Evolutionary conservation across 129 eudicot species (phyloP), one percentile per base, ranked within the genome.

Genomic region (Flaveria robusta): DNA sequence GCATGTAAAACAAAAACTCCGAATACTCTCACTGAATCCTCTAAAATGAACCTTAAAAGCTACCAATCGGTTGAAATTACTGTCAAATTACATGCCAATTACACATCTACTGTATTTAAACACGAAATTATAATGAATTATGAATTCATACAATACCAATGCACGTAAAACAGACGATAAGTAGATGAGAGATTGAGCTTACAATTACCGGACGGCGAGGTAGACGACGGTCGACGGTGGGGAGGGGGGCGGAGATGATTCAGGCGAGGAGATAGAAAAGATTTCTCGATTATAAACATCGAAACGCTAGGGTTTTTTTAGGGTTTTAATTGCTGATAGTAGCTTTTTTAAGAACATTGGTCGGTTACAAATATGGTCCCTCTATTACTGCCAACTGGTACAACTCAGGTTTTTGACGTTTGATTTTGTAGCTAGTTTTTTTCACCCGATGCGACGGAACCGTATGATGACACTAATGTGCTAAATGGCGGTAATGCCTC

Each of bases 251-350:
- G 81, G 76, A 68, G 67, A 52, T 68, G 59, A 55, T 55, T 24
- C 23, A 77, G 60, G 68, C 75, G 75, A 70, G 77, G 78, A 65
- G 68, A 79, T 62, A 79, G 73, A 41, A 72, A 65, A 15, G 74
- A 74, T 72, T 79, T 72, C 43, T 79, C 78, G 63, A 79, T 64
- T 79, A 79, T 37, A 72, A 50, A 64, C 83, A 79, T 77, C 18
- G 71, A 20, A 49, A 47, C 43, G 71, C 37, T 62, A 72, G 37
- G 37, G 37, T 31, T 31, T 31, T 31, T 31, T 55, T 79, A 63
- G 78, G 83, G 73, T 37, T 71, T 71, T 78, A 78, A 78, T 70
- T 60, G 75, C 11, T 55, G 27, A 67, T 54, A 39, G 13, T 24
- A 14, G 41, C 67, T 68, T 77, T 77, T 68, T 68, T 16, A 23